Evolutionary conservation across 2,329 filamentous ascomycete species (phyloP).

Genomic region (Cytospora mali): DNA sequence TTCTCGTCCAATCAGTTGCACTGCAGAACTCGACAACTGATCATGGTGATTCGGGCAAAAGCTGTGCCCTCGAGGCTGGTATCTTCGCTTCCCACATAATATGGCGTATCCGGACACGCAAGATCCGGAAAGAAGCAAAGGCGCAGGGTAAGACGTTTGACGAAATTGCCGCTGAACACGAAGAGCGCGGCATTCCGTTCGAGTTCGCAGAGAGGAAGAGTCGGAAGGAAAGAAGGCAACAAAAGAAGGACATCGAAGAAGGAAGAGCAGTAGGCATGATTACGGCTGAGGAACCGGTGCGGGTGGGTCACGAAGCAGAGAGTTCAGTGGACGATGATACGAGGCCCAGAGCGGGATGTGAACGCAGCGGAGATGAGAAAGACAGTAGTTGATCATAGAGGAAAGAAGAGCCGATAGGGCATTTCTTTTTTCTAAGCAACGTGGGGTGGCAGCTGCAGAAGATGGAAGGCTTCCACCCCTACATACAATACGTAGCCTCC

Average conservation of each 20-base stretch:
- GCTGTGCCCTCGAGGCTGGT: slow-evolving; percentile 59
- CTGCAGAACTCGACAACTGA: background rate
- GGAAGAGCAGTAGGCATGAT: background rate
- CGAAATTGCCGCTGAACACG: slow-evolving; percentile 47
- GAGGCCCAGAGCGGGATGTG: slow-evolving; percentile 1
- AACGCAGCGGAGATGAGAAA: background rate
- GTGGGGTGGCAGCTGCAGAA: background rate
- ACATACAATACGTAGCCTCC: too few relatives aligned
- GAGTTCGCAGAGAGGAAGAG: slow-evolving; percentile 41
- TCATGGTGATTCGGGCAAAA: slow-evolving; percentile 32
- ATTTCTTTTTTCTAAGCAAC: background rate
- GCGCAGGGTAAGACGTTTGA: slow-evolving; percentile 56
- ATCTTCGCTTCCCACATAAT: slow-evolving; percentile 62
- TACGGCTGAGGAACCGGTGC: background rate
- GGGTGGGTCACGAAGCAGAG: background rate
- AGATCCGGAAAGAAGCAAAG: slow-evolving; percentile 55
- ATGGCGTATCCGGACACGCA: slow-evolving; percentile 59
- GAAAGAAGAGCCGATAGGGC: background rate
- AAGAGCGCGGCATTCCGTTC: slow-evolving; percentile 38
- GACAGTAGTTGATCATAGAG: background rate
- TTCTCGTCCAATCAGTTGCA: background rate
- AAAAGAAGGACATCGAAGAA: slow-evolving; percentile 6
- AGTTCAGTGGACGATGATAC: background rate
- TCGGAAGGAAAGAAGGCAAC: background rate
- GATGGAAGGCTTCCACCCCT: background rate